These are phyloP conservation scores for Gossypium ekmanianum DNA, from an alignment of 345 rosid species.

Conservation along the genomic window DNA sequence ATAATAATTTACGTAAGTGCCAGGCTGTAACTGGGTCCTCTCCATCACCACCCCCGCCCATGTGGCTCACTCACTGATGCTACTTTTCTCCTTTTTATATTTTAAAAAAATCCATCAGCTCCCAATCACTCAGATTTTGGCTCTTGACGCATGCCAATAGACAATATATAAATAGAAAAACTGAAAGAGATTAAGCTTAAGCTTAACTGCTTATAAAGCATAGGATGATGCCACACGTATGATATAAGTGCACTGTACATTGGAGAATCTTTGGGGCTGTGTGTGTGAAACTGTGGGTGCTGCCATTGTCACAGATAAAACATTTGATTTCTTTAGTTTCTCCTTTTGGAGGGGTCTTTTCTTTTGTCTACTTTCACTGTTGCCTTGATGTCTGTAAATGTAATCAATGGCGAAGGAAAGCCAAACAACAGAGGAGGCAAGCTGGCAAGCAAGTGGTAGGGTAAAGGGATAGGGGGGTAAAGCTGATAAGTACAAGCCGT, in stretches of 20 bases:
- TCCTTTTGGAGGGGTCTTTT: not conserved
- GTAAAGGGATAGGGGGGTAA: not conserved
- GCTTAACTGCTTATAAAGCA: not conserved
- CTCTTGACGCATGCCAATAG: not conserved
- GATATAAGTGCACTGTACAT: no score
- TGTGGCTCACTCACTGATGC: conserved; percentile 28
- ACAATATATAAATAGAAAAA: not conserved
- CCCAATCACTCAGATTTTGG: not conserved
- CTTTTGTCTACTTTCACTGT: not conserved
- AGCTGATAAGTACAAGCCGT: conserved; percentile 16
- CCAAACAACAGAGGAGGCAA: not conserved
- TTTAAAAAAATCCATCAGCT: no score
- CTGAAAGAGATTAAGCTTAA: not conserved
- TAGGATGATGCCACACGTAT: no score
- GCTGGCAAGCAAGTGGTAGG: not conserved
- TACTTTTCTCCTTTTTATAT: not conserved
- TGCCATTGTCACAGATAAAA: not conserved
- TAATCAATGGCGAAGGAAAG: not conserved
- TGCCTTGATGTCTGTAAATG: conserved; percentile 11
- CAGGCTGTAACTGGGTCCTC: conserved; percentile 37
- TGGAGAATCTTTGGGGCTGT: conserved; percentile 29
- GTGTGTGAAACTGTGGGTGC: conserved; percentile 9
- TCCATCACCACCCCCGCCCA: conserved; percentile 21
- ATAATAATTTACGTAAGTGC: conserved; percentile 14
- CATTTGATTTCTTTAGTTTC: not conserved